Conservation (phyloP, 2,329 filamentous ascomycete genomes). For the Sclerotinia sclerotiorum region DNA sequence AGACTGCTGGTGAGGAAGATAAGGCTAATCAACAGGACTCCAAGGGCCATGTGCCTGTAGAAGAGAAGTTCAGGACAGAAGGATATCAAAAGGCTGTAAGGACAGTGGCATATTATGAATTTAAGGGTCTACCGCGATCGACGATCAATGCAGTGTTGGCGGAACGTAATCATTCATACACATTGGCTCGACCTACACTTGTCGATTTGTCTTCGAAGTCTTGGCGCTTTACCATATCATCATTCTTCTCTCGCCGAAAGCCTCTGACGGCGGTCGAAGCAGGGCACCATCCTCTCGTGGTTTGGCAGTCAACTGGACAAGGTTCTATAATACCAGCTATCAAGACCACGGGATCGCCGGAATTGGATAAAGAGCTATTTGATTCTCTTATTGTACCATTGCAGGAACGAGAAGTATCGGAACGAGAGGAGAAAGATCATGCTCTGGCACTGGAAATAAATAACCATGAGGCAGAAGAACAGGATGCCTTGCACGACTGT, state of each 20-base stretch:
- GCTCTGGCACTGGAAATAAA: conserved; percentile 55
- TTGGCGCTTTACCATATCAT: conserved; percentile 73
- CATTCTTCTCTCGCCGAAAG: conserved; percentile 67
- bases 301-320: conserved; percentile 58
- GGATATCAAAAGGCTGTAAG: conserved; percentile 70
- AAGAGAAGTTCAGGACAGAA: conserved; percentile 66
- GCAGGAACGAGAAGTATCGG: conserved; percentile 45
- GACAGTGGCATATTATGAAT: conserved; percentile 69
- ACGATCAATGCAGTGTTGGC: conserved; percentile 77
- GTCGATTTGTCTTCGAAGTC: conserved; percentile 69
- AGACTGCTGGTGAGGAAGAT: conserved; percentile 38
- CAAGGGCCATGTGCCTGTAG: conserved; percentile 48
- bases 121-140: conserved; percentile 70
- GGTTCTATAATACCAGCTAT: conserved; percentile 60
- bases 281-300: conserved; percentile 61
- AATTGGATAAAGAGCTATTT: conserved; percentile 63
- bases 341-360: conserved; percentile 63
- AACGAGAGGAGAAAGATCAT: conserved; percentile 53
- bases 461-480: conserved; percentile 57
- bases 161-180: conserved; percentile 78
- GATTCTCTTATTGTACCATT: conserved; percentile 57
- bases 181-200: conserved; percentile 67
- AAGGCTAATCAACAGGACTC: conserved; percentile 13
- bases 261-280: conserved; percentile 53
- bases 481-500: conserved; percentile 64